Evolutionary conservation across 2,329 filamentous ascomycete species (phyloP).

Genomic region (Hypoxylon sp.): DNA sequence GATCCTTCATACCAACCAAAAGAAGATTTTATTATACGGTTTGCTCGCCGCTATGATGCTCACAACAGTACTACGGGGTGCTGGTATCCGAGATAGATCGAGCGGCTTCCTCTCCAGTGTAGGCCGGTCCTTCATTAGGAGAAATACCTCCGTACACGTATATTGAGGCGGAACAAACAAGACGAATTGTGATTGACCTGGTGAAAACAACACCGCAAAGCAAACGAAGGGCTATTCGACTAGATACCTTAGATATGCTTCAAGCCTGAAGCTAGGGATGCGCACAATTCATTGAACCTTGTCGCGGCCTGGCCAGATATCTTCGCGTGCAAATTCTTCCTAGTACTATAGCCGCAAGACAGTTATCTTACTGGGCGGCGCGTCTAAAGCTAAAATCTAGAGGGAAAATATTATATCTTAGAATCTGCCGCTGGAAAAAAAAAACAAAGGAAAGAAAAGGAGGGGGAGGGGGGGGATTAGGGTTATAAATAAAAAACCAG

Average conservation of each 20-base stretch:
- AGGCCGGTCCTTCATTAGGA: background rate
- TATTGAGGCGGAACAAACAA: too few relatives aligned
- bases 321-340: background rate
- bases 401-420: background rate
- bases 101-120: background rate
- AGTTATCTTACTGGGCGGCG: background rate
- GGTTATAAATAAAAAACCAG: background rate
- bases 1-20: background rate
- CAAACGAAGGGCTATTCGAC: too few relatives aligned
- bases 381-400: background rate
- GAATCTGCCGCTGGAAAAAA: background rate
- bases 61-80: background rate
- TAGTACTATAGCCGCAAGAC: background rate
- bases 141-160: background rate
- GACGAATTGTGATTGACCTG: too few relatives aligned
- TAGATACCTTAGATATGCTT: too few relatives aligned
- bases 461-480: too few relatives aligned
- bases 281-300: background rate
- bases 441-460: too few relatives aligned
- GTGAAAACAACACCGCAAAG: too few relatives aligned
- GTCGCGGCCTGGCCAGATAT: background rate
- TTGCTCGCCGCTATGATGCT: background rate
- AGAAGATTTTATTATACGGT: constrained; percentile 6
- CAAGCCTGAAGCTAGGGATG: too few relatives aligned
- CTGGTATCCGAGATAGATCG: background rate